Evolutionary conservation across 148 eudicot species (phyloP).

Genomic region (Suaeda aralocaspica): DNA sequence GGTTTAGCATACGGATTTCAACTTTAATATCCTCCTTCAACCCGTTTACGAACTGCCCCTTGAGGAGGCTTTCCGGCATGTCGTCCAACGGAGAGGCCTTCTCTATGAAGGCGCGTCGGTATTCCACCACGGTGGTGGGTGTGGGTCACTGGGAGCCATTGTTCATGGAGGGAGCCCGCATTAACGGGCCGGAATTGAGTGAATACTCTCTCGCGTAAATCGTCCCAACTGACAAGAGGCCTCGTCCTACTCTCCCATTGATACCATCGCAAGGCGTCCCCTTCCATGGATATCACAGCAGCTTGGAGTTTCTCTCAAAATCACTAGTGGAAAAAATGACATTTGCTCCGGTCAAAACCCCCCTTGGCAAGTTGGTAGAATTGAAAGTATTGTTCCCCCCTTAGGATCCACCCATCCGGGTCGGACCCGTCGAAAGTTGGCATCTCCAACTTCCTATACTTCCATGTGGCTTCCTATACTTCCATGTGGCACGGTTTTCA

Average conservation of each 20-base stretch:
- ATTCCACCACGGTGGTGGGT: background rate
- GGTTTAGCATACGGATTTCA: background rate
- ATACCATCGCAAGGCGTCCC: background rate
- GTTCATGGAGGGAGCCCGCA: background rate
- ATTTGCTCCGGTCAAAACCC: too few species aligned
- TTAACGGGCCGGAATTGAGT: background rate
- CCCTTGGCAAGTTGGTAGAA: background rate
- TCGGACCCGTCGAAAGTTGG: background rate
- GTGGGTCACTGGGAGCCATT: background rate
- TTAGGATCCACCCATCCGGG: background rate
- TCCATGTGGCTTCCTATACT: too few species aligned
- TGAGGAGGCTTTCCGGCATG: background rate
- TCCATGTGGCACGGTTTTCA: too few species aligned
- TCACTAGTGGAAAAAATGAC: too few species aligned
- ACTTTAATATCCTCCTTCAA: background rate
- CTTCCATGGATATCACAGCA: background rate
- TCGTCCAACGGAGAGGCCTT: background rate
- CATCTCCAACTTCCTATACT: too few species aligned
- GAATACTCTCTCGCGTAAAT: background rate
- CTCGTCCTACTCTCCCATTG: background rate
- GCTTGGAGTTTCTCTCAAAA: background rate
- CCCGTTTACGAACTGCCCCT: background rate
- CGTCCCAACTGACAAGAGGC: background rate
- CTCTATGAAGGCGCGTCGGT: background rate
- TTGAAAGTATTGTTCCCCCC: background rate